Base-by-base conservation (phyloP, 2,329 filamentous ascomycete genomes). In the Exophiala sp. region DNA sequence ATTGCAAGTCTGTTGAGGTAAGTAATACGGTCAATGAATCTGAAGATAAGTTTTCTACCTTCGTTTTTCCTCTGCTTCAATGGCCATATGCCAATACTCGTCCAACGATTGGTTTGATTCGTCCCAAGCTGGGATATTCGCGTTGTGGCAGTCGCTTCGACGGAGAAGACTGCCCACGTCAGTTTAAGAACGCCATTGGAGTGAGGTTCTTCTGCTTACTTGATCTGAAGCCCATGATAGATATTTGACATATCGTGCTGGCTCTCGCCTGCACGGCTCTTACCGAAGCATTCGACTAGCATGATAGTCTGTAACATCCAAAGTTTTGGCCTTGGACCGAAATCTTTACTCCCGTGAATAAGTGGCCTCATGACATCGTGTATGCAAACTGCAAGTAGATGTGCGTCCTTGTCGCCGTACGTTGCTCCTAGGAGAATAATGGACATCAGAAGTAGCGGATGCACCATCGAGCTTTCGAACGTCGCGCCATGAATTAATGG, bases 171-270 rank as follows among this genome's bases (percentile, higher is more conserved):
- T 45, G 14, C 41, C 41, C 18, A 44, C 9, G 20, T 44, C 24
- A 44, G 41, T 44, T 11, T 21, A 10, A 3, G 9, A 29, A 24
- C 5, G 42, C 42, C n/a, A 32, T 5, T 4, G 21, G 9, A n/a
- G 16, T 41, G 16, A 18, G 16, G 16, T 18, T 18, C 16, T 18
- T 18, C 16, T 18, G 16, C 20, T 5, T 45, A 45, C 42, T 80
- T 80, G 60, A 80, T 80, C 1, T 80, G 65, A 0, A 81, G 65
- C 2, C 77, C 78, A 60, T 80, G 77, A 58, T 80, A 85, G 0
- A 85, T 65, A 61, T 84, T 81, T 5, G 79, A 79, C 72, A 81
- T 81, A 24, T 85, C 82, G 52, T 84, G 79, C 60, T 85, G 81
- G 42, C 80, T 80, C 56, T 82, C 80, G 0, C 82, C 82, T 0